Evolutionary conservation across 2,329 filamentous ascomycete genomes (phyloP).

Genomic region (Raffaelea albimanens): DNA sequence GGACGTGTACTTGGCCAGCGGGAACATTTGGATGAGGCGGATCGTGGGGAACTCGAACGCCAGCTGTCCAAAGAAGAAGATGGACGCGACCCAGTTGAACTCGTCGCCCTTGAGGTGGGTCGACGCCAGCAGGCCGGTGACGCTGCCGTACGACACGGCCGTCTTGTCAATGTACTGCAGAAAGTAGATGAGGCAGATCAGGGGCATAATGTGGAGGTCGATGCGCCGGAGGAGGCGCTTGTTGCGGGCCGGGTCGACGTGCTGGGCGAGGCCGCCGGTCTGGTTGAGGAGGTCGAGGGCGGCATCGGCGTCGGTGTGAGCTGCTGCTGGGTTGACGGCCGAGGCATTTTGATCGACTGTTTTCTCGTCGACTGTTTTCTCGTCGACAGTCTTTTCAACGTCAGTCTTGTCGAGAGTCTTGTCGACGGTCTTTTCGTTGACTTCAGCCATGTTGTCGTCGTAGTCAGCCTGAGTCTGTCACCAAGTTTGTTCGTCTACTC

Average conservation of each 20-base stretch:
- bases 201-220: constrained; percentile 9
- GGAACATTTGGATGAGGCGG: constrained; percentile 6
- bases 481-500: no score
- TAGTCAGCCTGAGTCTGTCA: no score
- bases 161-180: constrained; percentile 11
- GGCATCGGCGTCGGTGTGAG: background rate
- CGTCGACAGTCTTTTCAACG: no score
- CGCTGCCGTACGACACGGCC: constrained; percentile 5
- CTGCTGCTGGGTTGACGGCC: background rate
- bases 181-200: constrained; percentile 9
- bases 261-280: background rate
- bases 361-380: no score
- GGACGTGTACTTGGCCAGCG: constrained; percentile 5
- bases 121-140: constrained; percentile 5
- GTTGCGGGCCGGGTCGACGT: background rate
- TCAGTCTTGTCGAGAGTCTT: background rate
- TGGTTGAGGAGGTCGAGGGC: background rate
- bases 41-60: constrained; percentile 7
- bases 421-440: background rate
- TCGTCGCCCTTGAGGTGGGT: constrained; percentile 4
- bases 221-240: constrained; percentile 4
- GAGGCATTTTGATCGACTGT: no score
- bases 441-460: no score
- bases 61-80: constrained; percentile 6
- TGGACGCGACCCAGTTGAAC: constrained; percentile 6